These are phyloP conservation scores for Phytophthora quininea DNA, from an alignment of 352 stramenopile genomes.

Conservation along the genomic window DNA sequence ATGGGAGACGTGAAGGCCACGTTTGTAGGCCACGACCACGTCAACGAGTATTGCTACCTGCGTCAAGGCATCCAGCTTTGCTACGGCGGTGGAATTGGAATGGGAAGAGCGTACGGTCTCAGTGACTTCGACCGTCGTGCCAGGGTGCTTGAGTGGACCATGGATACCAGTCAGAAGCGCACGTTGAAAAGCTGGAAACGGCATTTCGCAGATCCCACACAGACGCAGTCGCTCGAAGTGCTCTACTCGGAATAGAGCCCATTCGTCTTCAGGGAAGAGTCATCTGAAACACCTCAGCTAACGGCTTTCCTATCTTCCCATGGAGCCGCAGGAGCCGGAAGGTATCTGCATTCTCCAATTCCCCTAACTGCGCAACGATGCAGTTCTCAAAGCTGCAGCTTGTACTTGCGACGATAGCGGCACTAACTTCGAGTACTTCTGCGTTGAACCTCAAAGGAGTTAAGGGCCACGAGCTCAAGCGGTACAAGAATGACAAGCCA, in stretches of 20 bases:
- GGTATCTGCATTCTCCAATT: slow-evolving; percentile 18
- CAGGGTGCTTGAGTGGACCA: slow-evolving; percentile 53
- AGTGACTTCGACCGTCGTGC: slow-evolving; percentile 37
- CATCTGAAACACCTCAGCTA: not conserved
- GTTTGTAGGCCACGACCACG: slow-evolving; percentile 66
- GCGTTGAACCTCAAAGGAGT: slow-evolving; percentile 31
- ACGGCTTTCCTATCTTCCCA: slow-evolving; percentile 1
- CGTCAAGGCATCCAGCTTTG: slow-evolving; percentile 56
- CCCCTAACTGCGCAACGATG: slow-evolving; percentile 12
- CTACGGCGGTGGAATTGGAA: slow-evolving; percentile 58
- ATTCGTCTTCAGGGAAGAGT: not conserved
- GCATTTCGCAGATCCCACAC: slow-evolving; percentile 33
- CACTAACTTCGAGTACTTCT: slow-evolving; percentile 10
- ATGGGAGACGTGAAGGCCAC: slow-evolving; percentile 61
- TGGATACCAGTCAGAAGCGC: slow-evolving; percentile 40
- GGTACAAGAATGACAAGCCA: slow-evolving; percentile 14
- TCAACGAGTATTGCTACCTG: slow-evolving; percentile 67
- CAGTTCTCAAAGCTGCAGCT: slow-evolving; percentile 14
- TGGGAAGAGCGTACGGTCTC: slow-evolving; percentile 42
- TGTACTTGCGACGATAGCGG: slow-evolving; percentile 5
- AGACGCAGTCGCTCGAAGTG: slow-evolving; percentile 41
- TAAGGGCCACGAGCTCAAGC: slow-evolving; percentile 20
- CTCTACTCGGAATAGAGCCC: slow-evolving; percentile 44
- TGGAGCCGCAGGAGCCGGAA: not conserved
- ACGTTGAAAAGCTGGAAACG: slow-evolving; percentile 55